These are phyloP conservation scores for Panicum virgatum DNA, from an alignment of 202 grass and related monocot genomes.

Conservation along the genomic window DNA sequence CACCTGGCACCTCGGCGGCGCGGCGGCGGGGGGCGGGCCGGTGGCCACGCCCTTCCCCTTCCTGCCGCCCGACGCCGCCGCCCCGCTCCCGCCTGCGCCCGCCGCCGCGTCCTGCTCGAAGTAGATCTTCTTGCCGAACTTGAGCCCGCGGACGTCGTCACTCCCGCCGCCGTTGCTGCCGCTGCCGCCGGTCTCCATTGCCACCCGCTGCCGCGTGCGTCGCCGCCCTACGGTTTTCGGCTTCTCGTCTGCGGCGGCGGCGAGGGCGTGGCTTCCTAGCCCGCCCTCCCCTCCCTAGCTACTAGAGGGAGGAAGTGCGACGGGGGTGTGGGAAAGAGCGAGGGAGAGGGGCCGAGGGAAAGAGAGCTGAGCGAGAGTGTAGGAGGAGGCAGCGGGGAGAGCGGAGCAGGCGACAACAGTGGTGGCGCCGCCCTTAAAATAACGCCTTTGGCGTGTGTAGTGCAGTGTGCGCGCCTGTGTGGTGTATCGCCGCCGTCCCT, in stretches of 20 bases:
- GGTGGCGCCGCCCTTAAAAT: conserved; percentile 51
- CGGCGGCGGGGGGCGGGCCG: conserved; percentile 14
- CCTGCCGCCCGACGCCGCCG: not conserved
- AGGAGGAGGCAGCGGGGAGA: not conserved
- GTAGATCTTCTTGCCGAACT: conserved; percentile 90
- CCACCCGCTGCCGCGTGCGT: not conserved
- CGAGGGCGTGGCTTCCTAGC: not conserved
- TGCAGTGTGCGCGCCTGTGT: conserved; percentile 37
- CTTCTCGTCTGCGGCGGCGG: not conserved
- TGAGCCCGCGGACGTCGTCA: conserved; percentile 60
- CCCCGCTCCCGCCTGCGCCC: conserved; percentile 23
- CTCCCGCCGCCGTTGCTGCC: not conserved
- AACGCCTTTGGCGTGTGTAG: conserved; percentile 8
- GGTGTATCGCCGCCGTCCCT: not conserved
- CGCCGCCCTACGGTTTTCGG: not conserved
- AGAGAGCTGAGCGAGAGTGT: not conserved
- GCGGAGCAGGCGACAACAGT: conserved; percentile 31
- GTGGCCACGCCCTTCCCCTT: conserved; percentile 16
- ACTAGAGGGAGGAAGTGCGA: conserved; percentile 10
- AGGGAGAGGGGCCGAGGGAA: not conserved
- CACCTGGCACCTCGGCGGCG: conserved; percentile 84
- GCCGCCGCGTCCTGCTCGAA: conserved; percentile 69
- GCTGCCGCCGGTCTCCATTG: conserved; percentile 48
- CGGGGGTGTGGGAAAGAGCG: too few species aligned
- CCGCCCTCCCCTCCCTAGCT: not conserved